A percentile compares a stretch with the other conserved stretches of the same genome.
Conservation (phyloP, 2,329 filamentous ascomycete species). For the Monosporascus sp. region DNA sequence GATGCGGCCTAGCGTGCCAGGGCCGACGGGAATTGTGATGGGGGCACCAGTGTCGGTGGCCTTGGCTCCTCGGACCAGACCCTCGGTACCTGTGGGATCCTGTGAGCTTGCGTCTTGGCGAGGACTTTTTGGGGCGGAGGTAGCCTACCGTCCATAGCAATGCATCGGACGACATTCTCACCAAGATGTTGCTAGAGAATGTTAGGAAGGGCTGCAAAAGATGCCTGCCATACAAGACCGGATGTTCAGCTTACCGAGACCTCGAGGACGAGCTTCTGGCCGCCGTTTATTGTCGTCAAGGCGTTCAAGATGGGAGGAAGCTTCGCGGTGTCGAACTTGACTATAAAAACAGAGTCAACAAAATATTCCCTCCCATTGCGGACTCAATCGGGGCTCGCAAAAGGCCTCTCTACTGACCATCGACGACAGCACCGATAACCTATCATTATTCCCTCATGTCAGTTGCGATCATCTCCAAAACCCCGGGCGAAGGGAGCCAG, state of each 20-base stretch:
- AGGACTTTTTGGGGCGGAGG: conserved; percentile 10
- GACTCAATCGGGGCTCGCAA: conserved; percentile 8
- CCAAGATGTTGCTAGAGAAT: conserved; percentile 87
- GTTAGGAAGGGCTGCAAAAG: conserved; percentile 30
- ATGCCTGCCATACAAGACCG: background rate
- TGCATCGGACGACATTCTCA: conserved; percentile 97
- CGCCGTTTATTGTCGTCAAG: conserved; percentile 84
- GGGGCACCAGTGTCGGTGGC: conserved; percentile 86
- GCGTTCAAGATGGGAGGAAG: conserved; percentile 98
- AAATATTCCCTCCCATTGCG: background rate
- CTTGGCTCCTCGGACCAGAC: conserved; percentile 89
- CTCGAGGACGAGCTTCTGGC: conserved; percentile 92
- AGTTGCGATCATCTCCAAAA: conserved; percentile 17
- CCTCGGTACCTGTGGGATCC: conserved; percentile 78
- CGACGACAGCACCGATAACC: conserved; percentile 98
- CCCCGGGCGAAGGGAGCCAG: background rate
- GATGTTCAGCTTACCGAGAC: conserved; percentile 68
- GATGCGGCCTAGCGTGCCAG: conserved; percentile 93
- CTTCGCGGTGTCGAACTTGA: conserved; percentile 94
- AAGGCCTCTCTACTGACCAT: conserved; percentile 62
- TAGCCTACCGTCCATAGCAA: conserved; percentile 97
- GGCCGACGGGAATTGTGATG: conserved; percentile 94
- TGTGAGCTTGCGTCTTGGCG: conserved; percentile 14
- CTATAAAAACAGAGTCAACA: conserved; percentile 45
- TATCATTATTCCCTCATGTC: conserved; percentile 55